phyloP scores from a whole-genome alignment of 306 rosid genomes.

The Comarum palustre region DNA sequence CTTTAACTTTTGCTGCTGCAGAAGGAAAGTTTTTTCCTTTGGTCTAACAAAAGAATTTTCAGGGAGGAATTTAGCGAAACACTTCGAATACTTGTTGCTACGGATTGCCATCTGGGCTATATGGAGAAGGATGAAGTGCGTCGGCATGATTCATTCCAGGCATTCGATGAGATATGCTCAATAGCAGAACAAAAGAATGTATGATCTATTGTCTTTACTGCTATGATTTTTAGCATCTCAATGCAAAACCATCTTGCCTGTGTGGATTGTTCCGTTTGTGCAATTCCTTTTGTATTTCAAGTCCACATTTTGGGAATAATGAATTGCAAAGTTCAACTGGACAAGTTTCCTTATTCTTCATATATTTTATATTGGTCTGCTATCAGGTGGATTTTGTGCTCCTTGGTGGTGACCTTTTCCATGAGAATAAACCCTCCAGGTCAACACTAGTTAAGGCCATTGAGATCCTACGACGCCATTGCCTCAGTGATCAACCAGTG shows the following conservation, averaged over 20 bases:
- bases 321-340: not conserved
- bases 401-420: slow-evolving; percentile 95
- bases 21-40: not conserved
- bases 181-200: slow-evolving; percentile 67
- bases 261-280: not conserved
- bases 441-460: slow-evolving; percentile 81
- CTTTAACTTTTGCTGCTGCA: not conserved
- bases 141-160: slow-evolving; percentile 85
- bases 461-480: slow-evolving; percentile 83
- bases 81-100: slow-evolving; percentile 78
- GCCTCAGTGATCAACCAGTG: slow-evolving; percentile 78
- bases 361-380: slow-evolving; percentile 5
- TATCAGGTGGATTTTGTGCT: slow-evolving; percentile 62
- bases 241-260: not conserved
- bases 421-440: slow-evolving; percentile 92
- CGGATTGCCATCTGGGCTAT: slow-evolving; percentile 93
- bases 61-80: slow-evolving; percentile 67
- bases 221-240: not conserved
- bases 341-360: not conserved
- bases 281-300: not conserved
- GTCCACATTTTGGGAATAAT: not conserved
- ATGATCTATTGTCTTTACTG: not conserved
- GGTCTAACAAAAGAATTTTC: slow-evolving; percentile 3
- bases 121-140: slow-evolving; percentile 96
- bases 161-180: slow-evolving; percentile 90